These are phyloP conservation scores for Saccharomyces hybrid DNA, from an alignment of 1,139 yeast species.

Conservation along the genomic window DNA sequence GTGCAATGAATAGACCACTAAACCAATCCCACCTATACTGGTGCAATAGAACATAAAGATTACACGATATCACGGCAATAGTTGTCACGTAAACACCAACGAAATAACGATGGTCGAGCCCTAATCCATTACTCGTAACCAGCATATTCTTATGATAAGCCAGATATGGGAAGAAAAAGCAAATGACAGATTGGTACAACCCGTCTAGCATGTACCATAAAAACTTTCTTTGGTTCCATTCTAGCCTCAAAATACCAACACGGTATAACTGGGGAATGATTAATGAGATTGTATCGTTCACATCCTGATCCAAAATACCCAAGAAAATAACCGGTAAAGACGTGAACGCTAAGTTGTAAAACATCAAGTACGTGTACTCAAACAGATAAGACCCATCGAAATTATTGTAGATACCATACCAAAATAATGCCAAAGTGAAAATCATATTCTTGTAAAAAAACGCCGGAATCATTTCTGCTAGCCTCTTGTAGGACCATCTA, in stretches of 20 bases:
- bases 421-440: slow-evolving; percentile 79
- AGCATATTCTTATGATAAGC: too few species aligned
- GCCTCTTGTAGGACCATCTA: slow-evolving; percentile 87
- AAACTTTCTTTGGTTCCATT: too few species aligned
- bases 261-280: slow-evolving; percentile 42
- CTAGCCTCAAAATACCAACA: too few species aligned
- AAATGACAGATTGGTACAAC: too few species aligned
- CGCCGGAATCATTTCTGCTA: slow-evolving; percentile 90
- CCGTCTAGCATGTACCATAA: too few species aligned
- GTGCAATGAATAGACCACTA: slow-evolving; percentile 27
- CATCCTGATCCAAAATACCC: slow-evolving; percentile 93
- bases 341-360: slow-evolving; percentile 90
- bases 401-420: slow-evolving; percentile 82
- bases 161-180: too few species aligned
- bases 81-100: too few species aligned
- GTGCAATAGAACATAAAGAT: too few species aligned
- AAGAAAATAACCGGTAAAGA: slow-evolving; percentile 86
- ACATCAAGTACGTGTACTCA: slow-evolving; percentile 87
- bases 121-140: too few species aligned
- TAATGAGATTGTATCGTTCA: slow-evolving; percentile 67
- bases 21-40: too few species aligned
- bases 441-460: slow-evolving; percentile 89
- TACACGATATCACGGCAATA: too few species aligned
- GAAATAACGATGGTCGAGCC: too few species aligned
- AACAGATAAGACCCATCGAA: slow-evolving; percentile 90